Percentiles rank a stretch among this genome's conserved stretches.
Evolutionary conservation across 2,329 filamentous ascomycete species (phyloP).

Genomic region (Fusarium pseudocircinatum): DNA sequence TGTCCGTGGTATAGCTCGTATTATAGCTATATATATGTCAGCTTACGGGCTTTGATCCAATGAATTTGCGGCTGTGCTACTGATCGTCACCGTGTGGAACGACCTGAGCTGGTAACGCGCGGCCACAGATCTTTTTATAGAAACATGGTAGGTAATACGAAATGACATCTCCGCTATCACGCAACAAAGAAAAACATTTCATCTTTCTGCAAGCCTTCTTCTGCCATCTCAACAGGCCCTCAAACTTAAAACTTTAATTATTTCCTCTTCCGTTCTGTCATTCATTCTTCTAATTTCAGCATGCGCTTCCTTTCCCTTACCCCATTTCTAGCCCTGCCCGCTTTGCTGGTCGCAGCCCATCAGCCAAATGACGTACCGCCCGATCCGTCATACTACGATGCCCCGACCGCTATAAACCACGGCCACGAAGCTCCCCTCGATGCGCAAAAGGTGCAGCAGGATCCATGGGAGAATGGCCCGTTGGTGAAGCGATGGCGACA

Average conservation of each 20-base stretch:
- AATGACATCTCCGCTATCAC: background rate
- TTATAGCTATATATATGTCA: background rate
- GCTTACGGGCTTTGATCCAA: background rate
- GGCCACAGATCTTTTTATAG: conserved; percentile 23
- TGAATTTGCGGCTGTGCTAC: background rate
- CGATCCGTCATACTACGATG: background rate
- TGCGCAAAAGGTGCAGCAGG: background rate
- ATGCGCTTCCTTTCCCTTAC: background rate
- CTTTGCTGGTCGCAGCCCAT: background rate
- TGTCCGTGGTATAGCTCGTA: background rate
- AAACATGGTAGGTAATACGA: conserved; percentile 1
- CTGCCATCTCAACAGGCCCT: background rate
- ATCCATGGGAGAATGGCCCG: background rate
- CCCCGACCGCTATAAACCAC: background rate
- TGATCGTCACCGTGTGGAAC: background rate
- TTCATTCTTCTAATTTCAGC: background rate
- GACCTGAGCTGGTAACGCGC: conserved; percentile 1
- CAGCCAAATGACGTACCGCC: background rate
- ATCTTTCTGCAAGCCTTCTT: background rate
- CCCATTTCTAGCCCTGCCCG: background rate
- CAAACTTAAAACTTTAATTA: too few species aligned
- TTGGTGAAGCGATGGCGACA: conserved; percentile 8
- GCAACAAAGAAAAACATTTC: background rate
- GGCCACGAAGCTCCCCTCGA: background rate
- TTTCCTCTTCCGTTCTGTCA: accelerated